phyloP scores from a whole-genome alignment of 2,329 filamentous ascomycete species.

The Ophiostoma australiae region DNA sequence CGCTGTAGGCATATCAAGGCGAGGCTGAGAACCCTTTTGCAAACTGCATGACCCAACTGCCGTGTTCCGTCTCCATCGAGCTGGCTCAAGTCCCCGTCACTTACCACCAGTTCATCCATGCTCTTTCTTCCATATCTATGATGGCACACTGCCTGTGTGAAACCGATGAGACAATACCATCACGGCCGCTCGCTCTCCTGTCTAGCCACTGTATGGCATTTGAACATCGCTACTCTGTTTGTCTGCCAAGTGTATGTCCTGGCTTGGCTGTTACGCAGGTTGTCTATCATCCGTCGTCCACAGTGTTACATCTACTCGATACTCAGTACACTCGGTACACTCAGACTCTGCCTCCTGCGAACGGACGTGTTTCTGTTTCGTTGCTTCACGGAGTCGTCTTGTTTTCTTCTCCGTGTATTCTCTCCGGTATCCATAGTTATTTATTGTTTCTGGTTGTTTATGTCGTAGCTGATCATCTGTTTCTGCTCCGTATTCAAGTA shows the following conservation, averaged over 20 bases:
- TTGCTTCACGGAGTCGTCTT: not conserved
- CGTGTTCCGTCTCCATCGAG: constrained; percentile 1
- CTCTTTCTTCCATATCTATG: not conserved
- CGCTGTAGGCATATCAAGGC: not conserved
- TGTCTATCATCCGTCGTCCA: too few relatives aligned
- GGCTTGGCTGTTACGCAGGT: too few relatives aligned
- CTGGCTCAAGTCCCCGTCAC: not conserved
- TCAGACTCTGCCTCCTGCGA: not conserved
- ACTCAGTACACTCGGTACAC: too few relatives aligned
- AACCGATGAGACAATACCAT: not conserved
- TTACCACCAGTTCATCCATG: not conserved
- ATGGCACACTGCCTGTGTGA: not conserved
- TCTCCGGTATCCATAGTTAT: not conserved
- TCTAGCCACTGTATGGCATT: constrained; percentile 1
- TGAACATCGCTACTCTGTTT: constrained; percentile 2
- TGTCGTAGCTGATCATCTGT: constrained; percentile 8
- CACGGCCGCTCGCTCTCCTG: not conserved
- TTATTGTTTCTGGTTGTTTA: not conserved
- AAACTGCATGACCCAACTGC: not conserved
- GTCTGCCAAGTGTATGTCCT: not conserved
- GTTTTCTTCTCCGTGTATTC: too few relatives aligned
- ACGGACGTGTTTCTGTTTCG: not conserved
- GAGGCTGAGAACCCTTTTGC: not conserved
- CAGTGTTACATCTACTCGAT: too few relatives aligned
- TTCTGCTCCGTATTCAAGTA: not conserved